Evolutionary conservation across 352 stramenopile genomes (phyloP).

Genomic region (Aphanomyces cochlioides): DNA sequence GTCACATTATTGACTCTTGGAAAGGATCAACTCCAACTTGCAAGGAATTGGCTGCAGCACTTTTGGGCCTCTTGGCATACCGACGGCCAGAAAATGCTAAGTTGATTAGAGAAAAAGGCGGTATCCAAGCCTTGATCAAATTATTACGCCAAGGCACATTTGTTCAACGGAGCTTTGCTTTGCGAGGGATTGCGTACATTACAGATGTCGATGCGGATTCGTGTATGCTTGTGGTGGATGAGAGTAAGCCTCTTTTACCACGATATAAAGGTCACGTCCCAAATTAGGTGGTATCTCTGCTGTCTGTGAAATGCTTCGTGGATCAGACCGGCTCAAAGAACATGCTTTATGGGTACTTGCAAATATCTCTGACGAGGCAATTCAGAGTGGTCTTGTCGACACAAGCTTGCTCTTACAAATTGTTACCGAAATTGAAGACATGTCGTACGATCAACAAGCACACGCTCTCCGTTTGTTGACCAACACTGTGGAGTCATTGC

Average conservation of each 20-base stretch:
- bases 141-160: slow-evolving; percentile 14
- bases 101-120: slow-evolving; percentile 1
- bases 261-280: neutral
- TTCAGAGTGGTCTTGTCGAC: neutral
- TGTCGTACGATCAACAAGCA: slow-evolving; percentile 12
- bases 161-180: slow-evolving; percentile 12
- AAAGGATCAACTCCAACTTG: slow-evolving; percentile 4
- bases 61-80: slow-evolving; percentile 7
- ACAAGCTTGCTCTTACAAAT: neutral
- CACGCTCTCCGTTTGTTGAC: slow-evolving; percentile 6
- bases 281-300: neutral
- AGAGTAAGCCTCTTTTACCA: neutral
- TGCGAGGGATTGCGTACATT: slow-evolving; percentile 14
- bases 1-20: too few relatives aligned
- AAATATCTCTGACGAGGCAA: neutral
- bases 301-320: slow-evolving; percentile 15
- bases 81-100: neutral
- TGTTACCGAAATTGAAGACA: neutral
- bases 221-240: neutral
- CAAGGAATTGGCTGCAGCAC: slow-evolving; percentile 10
- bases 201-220: neutral
- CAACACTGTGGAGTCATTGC: neutral
- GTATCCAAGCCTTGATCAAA: neutral
- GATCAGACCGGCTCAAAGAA: neutral
- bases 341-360: slow-evolving; percentile 13